Evolutionary conservation across 768 basidiomycete species (phyloP).

Genomic region (Boletellus emodensis): DNA sequence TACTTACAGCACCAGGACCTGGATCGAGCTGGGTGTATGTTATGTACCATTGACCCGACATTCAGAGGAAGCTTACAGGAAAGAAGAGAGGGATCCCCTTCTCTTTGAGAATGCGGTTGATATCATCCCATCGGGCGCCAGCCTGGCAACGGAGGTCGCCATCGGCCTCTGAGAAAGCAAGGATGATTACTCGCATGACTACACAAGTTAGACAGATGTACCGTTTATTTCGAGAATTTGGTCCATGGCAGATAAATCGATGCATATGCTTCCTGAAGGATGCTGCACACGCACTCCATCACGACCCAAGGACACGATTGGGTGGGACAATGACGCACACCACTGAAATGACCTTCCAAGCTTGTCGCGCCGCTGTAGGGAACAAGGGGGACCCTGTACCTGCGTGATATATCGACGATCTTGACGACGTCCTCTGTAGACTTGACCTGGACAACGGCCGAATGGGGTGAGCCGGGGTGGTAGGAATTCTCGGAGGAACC

Average conservation of each 20-base stretch:
- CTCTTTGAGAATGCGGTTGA: conserved; percentile 64
- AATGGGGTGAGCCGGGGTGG: conserved; percentile 55
- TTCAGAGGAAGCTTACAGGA: conserved; percentile 48
- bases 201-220: conserved; percentile 26
- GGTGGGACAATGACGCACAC: conserved; percentile 39
- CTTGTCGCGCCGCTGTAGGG: conserved; percentile 85
- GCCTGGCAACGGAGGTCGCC: conserved; percentile 74
- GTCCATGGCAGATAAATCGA: conserved; percentile 68
- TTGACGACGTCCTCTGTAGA: conserved; percentile 81
- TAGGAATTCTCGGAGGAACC: conserved; percentile 72
- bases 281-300: conserved; percentile 24
- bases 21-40: conserved; percentile 54
- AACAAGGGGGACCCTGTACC: conserved; percentile 70
- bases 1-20: conserved; percentile 61
- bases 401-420: conserved; percentile 71
- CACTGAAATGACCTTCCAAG: conserved; percentile 82
- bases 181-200: not conserved
- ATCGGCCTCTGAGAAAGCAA: conserved; percentile 50
- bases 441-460: conserved; percentile 52
- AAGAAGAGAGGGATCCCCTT: conserved; percentile 80
- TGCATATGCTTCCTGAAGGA: conserved; percentile 56
- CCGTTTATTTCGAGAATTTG: conserved; percentile 56
- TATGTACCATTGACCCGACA: not conserved
- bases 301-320: not conserved
- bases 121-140: conserved; percentile 74